Evolutionary conservation across 495 filamentous ascomycete genomes (phyloP), one percentile per base, ranked within the genome.

Genomic region (Daldinia loculata): DNA sequence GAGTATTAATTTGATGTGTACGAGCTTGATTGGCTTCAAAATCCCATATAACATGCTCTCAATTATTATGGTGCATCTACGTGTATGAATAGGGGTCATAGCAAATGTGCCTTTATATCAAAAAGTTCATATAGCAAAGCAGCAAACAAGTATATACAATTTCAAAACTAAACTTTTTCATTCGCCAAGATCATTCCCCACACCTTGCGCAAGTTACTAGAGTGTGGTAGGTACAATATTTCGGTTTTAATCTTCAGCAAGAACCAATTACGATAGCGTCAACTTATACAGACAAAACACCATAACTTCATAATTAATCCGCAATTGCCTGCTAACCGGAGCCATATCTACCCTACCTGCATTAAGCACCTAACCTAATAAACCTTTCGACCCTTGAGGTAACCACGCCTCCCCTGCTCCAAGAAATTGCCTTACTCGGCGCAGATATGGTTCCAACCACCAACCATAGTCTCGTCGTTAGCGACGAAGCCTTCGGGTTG

Each of bases 391-490:
- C 11, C 34, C 34, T 12, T 3, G 2, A 36, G 12, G 34, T 14
- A 36, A 22, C 15, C 15, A 27, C 36, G 3, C 38, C n/a, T n/a
- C 36, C 22, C 22, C 17, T 6, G 11, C 11, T 1, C 32, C 32
- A 7, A 14, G 17, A n/a, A 19, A 58, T 1, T 24, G 45, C 22
- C 41, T 5, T 59, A 17, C 29, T 50, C 24, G 30, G 32, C 48
- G 59, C 75, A 77, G 27, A 73, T 69, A 29, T 69, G 63, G 27
- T 77, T 77, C 75, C 75, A 77, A 29, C 69, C 75, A 2, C 75
- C 75, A 53, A 77, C 70, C 24, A 73, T 45, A 4, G 64, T 48
- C 41, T 77, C 63, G 30, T 71, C 67, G 29, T 60, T 71, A 17
- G 51, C 39, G 11, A 77, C 59, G 55, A 75, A 77, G 41, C 52